Conservation (phyloP, 192 early-diverging fungal species). For the Coemansia sp. region DNA sequence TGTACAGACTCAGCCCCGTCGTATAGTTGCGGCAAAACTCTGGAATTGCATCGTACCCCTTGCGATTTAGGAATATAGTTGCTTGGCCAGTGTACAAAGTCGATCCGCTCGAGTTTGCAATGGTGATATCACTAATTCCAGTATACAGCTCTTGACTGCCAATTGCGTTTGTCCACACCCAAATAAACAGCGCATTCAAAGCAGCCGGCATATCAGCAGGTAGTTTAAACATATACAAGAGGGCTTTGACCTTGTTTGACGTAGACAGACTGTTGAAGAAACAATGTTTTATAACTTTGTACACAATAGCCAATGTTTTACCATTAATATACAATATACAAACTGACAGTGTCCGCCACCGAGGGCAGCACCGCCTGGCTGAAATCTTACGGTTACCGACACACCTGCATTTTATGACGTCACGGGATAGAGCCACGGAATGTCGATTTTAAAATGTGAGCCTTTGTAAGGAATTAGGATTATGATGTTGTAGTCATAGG, state of each 20-base stretch:
- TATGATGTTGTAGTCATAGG: background rate
- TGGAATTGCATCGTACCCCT: slow-evolving; percentile 46
- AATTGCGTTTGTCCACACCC: slow-evolving; percentile 60
- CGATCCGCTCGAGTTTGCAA: slow-evolving; percentile 13
- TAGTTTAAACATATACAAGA: slow-evolving; percentile 18
- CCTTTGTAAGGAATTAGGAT: background rate
- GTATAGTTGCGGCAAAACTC: slow-evolving; percentile 21
- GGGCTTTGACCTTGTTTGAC: slow-evolving; percentile 13
- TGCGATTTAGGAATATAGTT: slow-evolving; percentile 25
- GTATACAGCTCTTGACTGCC: too few species aligned
- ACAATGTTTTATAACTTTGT: slow-evolving; percentile 40
- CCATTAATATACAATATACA: slow-evolving; percentile 44
- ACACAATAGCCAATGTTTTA: slow-evolving; percentile 56
- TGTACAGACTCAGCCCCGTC: background rate
- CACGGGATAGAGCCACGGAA: slow-evolving; percentile 1
- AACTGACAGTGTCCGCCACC: slow-evolving; percentile 58
- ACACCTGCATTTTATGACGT: slow-evolving; percentile 40
- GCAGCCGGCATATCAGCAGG: slow-evolving; percentile 50
- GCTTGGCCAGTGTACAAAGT: slow-evolving; percentile 21
- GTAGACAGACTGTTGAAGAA: slow-evolving; percentile 13
- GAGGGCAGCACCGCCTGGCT: slow-evolving; percentile 30
- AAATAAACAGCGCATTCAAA: slow-evolving; percentile 54
- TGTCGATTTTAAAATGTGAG: background rate
- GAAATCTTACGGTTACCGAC: slow-evolving; percentile 35
- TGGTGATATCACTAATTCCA: slow-evolving; percentile 11